Base-by-base conservation (phyloP, 2,329 filamentous ascomycete species). In the Sclerotinia trifoliorum region DNA sequence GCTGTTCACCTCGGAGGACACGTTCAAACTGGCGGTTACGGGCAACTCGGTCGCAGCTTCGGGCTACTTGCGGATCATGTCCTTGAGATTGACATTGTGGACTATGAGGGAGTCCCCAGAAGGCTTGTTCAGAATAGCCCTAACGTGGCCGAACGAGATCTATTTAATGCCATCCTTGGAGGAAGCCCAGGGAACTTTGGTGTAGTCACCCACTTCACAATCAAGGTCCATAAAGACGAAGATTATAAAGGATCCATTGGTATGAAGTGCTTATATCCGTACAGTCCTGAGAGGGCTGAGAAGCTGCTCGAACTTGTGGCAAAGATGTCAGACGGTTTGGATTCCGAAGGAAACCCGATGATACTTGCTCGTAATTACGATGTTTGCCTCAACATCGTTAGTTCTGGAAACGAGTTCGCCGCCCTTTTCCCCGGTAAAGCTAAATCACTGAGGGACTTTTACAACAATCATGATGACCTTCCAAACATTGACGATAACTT, bases 1-100 rank as follows among this genome's bases (percentile, higher is more conserved):
- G 78, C 79, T 26, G 81, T 84, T 4, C 80, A 80, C 57, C 72
- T 83, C 0, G 82, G 82, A n/a, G 55, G 67, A 51, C 82, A 84
- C 68, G 81, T 78, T 0, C 81, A 84, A 70, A 82, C 80, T 0
- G 82, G 82, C 49, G 82, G 82, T 3, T 83, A 82, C 62, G 82
- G 82, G 1, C 81, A 82, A 68, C 75, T 83, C 0, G 80, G 75
- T 5, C 80, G 82, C 7, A 81, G 80, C 70, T 84, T 84, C 54
- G 77, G 77, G 5, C 72, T 78, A 13, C 73, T 78, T 58, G 75
- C 75, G 21, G 77, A 78, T 56, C 75, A 78, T 49, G 73, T 78
- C 21, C 65, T 73, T 3, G 68, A 70, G 17, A 57, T 78, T 48
- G 72, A 74, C 57, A 74, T 78, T n/a, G 70, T 78, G 15, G 73